Evolutionary conservation across 2,329 filamentous ascomycete species (phyloP), one percentile per base, ranked within the genome.

Genomic region (Trematosphaeria pertusa): DNA sequence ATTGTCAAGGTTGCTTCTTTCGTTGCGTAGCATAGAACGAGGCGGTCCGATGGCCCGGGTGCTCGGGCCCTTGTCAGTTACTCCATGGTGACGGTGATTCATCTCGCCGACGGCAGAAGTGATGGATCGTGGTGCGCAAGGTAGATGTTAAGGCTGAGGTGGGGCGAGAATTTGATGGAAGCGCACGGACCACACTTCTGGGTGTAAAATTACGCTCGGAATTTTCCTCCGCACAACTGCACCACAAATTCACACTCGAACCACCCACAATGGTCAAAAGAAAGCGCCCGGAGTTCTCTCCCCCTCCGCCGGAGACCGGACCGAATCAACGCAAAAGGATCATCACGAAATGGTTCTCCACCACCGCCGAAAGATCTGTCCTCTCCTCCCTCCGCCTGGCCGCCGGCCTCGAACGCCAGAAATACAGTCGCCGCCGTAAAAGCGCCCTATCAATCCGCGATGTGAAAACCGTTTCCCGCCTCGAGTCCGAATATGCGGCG

Each of bases 361-460:
- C 78, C 22, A 73, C 78, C 36, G 78, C 79, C 59, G 78, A 80
- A 54, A 84, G 83, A 63, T 78, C 85, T 26, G 76, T 93, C 7
- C 37, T 62, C 21, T 80, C 80, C 51, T 87, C 86, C 0, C 78
- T 93, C 50, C 91, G 91, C 70, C 77, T 80, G 9, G 87, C 86
- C 46, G 90, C 89, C 65, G 86, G 86, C 36, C 87, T 90, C 64
- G 89, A 93, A 75, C 81, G 88, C 35, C 89, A 93, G 73, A 88
- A 91, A 55, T 80, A 86, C 46, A 80, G 82, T 17, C 75, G 88
- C 49, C 81, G 86, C 46, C 77, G 80, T 56, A 86, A 86, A 63
- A 75, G 73, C 2, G 81, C 81, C 0, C 73, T 70, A 31, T 54
- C 67, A 6, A 74, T 78, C 28, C 73, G 73, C 9, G 75, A 81